phyloP scores from a whole-genome alignment of 2,329 filamentous ascomycete species.

The Diaporthe sp. region DNA sequence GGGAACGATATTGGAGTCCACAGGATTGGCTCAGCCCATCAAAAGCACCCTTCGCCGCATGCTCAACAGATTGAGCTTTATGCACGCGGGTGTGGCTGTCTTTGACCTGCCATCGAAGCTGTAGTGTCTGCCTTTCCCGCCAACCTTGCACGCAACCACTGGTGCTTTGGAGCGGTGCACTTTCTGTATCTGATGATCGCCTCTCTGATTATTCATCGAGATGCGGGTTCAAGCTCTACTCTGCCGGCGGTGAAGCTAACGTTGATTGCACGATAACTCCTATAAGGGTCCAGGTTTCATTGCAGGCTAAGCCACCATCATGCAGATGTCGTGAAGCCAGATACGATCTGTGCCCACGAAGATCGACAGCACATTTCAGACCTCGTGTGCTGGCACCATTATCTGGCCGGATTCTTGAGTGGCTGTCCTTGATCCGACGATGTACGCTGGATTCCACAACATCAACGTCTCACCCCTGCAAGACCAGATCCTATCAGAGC shows the following conservation, averaged over 20 bases:
- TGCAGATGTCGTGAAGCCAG: neutral
- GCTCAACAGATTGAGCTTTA: too few relatives aligned
- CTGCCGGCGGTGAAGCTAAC: neutral
- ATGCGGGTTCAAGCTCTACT: too few relatives aligned
- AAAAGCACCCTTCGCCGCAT: neutral
- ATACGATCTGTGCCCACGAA: neutral
- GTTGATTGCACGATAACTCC: neutral
- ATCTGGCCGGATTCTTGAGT: neutral
- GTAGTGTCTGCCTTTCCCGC: neutral
- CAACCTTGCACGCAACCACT: neutral
- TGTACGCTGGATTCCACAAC: neutral
- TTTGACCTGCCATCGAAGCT: neutral
- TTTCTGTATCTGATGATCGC: neutral
- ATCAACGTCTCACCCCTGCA: neutral
- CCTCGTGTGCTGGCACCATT: neutral
- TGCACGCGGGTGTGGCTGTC: neutral
- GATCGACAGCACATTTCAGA: neutral
- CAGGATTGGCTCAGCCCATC: neutral
- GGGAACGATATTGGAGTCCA: neutral
- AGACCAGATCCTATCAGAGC: neutral
- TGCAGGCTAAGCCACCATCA: neutral
- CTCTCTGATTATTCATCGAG: too few relatives aligned
- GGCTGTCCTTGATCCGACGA: too few relatives aligned
- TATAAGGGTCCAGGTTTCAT: neutral
- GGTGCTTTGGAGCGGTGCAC: neutral